Conservation (phyloP, 495 filamentous ascomycete genomes). For the Podospora anserina region DNA sequence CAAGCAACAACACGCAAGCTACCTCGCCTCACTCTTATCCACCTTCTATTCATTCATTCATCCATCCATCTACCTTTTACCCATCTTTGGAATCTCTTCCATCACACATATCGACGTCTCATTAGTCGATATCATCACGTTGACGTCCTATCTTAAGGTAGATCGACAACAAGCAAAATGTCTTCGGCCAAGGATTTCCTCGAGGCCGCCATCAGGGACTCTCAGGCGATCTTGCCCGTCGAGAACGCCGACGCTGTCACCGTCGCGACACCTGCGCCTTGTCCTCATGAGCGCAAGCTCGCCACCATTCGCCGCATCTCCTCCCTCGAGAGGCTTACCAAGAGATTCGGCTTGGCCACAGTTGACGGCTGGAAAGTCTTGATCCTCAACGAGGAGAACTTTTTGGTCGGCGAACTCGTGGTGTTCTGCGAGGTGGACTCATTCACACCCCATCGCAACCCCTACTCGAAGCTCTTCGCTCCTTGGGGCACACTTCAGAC, state of each 20-base stretch:
- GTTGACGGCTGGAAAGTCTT: constrained; percentile 29
- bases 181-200: background rate
- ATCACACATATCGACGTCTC: background rate
- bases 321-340: background rate
- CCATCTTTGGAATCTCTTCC: background rate
- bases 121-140: too few species aligned
- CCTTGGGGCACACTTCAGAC: background rate
- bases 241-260: background rate
- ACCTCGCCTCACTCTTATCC: too few species aligned
- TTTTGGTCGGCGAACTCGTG: constrained; percentile 10
- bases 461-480: background rate
- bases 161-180: background rate
- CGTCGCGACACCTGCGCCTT: background rate
- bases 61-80: background rate
- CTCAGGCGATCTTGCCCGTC: background rate
- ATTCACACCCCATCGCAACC: constrained; percentile 17
- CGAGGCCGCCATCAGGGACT: constrained; percentile 2
- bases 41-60: background rate
- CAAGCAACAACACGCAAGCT: background rate
- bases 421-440: constrained; percentile 26
- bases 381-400: background rate
- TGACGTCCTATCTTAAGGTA: too few species aligned
- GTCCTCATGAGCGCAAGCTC: constrained; percentile 13
- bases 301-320: constrained; percentile 17
- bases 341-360: background rate